phyloP scores from a whole-genome alignment of 345 rosid species.

The Jatropha curcas region DNA sequence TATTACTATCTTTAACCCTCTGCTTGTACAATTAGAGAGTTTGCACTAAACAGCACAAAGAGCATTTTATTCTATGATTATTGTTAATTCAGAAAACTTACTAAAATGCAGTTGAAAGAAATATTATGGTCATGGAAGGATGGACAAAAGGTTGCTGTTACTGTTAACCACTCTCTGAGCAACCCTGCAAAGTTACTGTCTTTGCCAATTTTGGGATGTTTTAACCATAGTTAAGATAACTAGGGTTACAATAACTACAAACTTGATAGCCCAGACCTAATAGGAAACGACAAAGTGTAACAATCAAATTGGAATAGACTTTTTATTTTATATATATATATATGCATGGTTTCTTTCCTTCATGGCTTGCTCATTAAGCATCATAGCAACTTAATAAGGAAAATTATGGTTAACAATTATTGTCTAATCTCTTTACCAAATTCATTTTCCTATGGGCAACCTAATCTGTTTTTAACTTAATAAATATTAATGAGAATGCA shows the following conservation, averaged over 20 bases:
- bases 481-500: background rate
- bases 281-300: slow-evolving; percentile 42
- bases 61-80: no score
- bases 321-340: background rate
- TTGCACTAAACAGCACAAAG: no score
- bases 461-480: no score
- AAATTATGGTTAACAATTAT: background rate
- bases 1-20: no score
- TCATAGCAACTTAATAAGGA: background rate
- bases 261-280: slow-evolving; percentile 6
- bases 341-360: background rate
- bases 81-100: no score
- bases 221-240: slow-evolving; percentile 16
- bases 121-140: slow-evolving; percentile 13
- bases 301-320: slow-evolving; percentile 22
- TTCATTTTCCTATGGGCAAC: background rate
- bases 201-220: slow-evolving; percentile 13
- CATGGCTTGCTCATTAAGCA: slow-evolving; percentile 4
- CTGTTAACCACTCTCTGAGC: slow-evolving; percentile 34
- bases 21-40: slow-evolving; percentile 24
- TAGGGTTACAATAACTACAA: slow-evolving; percentile 3
- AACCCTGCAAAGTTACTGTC: slow-evolving; percentile 26
- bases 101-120: no score
- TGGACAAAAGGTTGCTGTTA: slow-evolving; percentile 29
- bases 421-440: background rate